Conservation (phyloP, 192 early-diverging fungal genomes). For the Cetraspora pellucida region DNA sequence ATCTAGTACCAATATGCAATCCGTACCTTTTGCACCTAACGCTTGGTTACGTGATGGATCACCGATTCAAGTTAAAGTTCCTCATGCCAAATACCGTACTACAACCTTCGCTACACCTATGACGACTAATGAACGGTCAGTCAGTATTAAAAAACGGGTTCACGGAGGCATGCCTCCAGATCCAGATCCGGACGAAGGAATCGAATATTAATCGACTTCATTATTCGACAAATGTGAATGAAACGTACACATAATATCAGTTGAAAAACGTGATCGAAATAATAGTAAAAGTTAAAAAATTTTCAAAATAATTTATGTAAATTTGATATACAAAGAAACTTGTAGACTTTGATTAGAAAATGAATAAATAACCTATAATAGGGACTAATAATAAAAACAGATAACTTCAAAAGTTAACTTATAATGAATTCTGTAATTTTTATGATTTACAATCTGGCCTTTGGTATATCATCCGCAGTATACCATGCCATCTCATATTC, state of each 20-base stretch:
- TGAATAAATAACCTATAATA: no score
- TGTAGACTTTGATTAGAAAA: no score
- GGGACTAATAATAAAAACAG: no score
- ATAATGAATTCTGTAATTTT: background rate
- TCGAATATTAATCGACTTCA: background rate
- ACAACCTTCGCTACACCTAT: background rate
- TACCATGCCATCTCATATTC: slow-evolving; percentile 71
- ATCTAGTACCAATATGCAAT: background rate
- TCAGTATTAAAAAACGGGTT: background rate
- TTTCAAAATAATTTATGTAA: no score
- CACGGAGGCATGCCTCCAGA: background rate
- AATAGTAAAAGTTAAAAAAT: no score
- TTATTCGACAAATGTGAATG: background rate
- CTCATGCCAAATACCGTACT: background rate
- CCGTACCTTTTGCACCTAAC: background rate
- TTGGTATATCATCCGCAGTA: background rate
- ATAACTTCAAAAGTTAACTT: no score
- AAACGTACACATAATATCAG: no score
- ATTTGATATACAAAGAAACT: no score
- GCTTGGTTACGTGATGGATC: background rate
- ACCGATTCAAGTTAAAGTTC: background rate
- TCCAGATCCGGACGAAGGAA: background rate
- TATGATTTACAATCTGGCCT: slow-evolving; percentile 25
- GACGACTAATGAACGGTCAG: background rate
- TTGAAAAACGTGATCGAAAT: no score